Evolutionary conservation across 2,329 filamentous ascomycete genomes (phyloP).

Genomic region (Purpureocillium takamizusanense): DNA sequence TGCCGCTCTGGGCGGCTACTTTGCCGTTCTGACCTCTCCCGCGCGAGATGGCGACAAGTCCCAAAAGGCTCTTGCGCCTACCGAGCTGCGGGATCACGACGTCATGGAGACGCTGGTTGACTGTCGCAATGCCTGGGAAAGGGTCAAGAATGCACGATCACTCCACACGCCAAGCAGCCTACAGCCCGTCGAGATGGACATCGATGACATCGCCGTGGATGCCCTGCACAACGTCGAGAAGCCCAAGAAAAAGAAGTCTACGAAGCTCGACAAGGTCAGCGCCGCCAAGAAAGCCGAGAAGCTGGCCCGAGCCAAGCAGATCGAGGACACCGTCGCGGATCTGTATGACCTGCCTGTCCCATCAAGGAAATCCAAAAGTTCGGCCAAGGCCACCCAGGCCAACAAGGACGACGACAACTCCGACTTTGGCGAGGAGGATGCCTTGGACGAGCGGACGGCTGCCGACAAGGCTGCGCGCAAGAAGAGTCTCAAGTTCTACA

Average conservation of each 20-base stretch:
- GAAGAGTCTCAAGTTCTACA: constrained; percentile 94
- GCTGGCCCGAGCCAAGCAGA: constrained; percentile 43
- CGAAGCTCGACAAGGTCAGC: constrained; percentile 26
- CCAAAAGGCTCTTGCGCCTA: constrained; percentile 57
- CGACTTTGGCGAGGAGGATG: constrained; percentile 87
- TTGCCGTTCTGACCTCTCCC: constrained; percentile 82
- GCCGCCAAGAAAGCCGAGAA: constrained; percentile 31
- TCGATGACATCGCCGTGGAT: constrained; percentile 7
- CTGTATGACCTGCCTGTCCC: constrained; percentile 53
- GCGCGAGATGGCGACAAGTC: constrained; percentile 47
- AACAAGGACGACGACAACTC: constrained; percentile 56
- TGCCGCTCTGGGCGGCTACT: constrained; percentile 83
- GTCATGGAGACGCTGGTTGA: constrained; percentile 80
- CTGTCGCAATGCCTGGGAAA: constrained; percentile 73
- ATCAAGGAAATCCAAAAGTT: constrained; percentile 34
- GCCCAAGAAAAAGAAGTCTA: constrained; percentile 16
- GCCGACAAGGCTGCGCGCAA: constrained; percentile 84
- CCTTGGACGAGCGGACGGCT: constrained; percentile 66
- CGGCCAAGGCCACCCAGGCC: constrained; percentile 16
- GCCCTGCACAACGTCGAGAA: constrained; percentile 17
- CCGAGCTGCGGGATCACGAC: constrained; percentile 79
- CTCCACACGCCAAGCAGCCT: constrained; percentile 29
- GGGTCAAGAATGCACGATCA: constrained; percentile 56
- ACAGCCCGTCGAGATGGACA: constrained; percentile 13
- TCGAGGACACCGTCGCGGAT: constrained; percentile 63